Evolutionary conservation across 1,284 basidiomycete genomes (phyloP), one percentile per base, ranked within the genome.

Genomic region (Ceratobasidium sp.): DNA sequence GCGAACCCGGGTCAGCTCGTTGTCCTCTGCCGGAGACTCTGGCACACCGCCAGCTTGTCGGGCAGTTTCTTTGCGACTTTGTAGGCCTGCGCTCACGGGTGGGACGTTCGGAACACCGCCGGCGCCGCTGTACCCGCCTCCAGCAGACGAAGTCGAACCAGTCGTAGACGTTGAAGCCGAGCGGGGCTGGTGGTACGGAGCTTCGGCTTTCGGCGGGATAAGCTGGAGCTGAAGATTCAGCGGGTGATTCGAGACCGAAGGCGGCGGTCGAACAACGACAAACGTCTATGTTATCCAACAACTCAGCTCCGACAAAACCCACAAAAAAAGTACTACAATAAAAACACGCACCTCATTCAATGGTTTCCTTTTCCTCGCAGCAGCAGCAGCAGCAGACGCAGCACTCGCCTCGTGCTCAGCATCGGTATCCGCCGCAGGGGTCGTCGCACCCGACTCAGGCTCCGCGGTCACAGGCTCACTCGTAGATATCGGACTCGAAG

Each of bases 181-280:
- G 13, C 78, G 78, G 23, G 75, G 40, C 23, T 70, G 81, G 88
- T 63, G 42, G 40, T 69, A 68, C 13, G 51, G 58, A 4, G 33
- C 33, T 70, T 68, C 46, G 15, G 49, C 42, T 33, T 44, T 79
- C 15, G 77, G 80, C 78, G 93, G 93, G 10, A 98, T 93, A 44
- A 98, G 91, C 85, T 98, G 97, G 5, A 98, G 93, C 84, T 98
- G 97, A 0, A 98, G 89, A 84, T 97, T 98, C 67, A 97, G 88
- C 0, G 96, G 95, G 82, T 98, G 96, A 81, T 94, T 94, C 23
- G 91, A 89, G 83, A 93, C 93, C 18, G 93, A 90, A 0, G 96
- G 94, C 0, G 95, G 95, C 0, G 94, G 94, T 70, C 95, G 90
- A 63, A 96, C 95, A 82, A 95, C 90, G 79, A 95, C 92, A 85